Conservation (phyloP, 176 grass and related monocot genomes). For the Oryza longistaminata region DNA sequence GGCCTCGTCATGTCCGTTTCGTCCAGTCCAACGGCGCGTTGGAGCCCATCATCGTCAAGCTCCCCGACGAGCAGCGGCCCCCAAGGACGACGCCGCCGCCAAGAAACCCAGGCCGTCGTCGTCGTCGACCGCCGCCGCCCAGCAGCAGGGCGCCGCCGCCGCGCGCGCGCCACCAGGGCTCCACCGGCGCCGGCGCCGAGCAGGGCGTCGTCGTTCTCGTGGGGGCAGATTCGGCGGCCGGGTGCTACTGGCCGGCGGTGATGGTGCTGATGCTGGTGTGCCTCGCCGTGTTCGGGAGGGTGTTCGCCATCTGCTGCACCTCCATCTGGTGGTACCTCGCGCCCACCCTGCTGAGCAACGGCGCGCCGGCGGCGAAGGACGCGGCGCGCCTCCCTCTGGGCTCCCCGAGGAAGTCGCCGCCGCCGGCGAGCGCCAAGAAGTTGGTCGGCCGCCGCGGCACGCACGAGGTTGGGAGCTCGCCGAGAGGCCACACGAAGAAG, state of each 20-base stretch:
- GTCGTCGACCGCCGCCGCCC: too few species aligned
- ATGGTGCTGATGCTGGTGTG: conserved; percentile 51
- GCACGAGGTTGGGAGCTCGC: conserved; percentile 6
- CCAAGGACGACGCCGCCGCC: background rate
- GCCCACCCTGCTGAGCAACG: conserved; percentile 36
- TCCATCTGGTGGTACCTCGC: conserved; percentile 71
- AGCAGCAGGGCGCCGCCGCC: background rate
- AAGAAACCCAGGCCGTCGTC: background rate
- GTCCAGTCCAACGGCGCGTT: conserved; percentile 53
- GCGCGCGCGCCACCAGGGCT: background rate
- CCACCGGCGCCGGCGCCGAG: background rate
- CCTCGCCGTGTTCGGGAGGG: conserved; percentile 57
- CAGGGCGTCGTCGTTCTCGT: conserved; percentile 18
- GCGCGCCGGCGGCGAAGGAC: background rate
- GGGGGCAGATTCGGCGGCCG: conserved; percentile 31
- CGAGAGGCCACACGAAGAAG: background rate
- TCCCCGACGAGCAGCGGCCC: conserved; percentile 24
- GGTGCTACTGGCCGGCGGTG: conserved; percentile 52
- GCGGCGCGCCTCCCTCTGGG: background rate
- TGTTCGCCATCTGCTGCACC: conserved; percentile 70
- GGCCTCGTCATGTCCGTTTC: conserved; percentile 60
- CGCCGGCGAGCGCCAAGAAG: conserved; percentile 13
- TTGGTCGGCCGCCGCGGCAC: background rate
- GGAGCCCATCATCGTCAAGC: conserved; percentile 61
- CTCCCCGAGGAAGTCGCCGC: background rate